A percentile compares a stretch with the other conserved stretches of the same genome.
phyloP scores from a whole-genome alignment of 2,329 filamentous ascomycete genomes.

The Nemania sp. region DNA sequence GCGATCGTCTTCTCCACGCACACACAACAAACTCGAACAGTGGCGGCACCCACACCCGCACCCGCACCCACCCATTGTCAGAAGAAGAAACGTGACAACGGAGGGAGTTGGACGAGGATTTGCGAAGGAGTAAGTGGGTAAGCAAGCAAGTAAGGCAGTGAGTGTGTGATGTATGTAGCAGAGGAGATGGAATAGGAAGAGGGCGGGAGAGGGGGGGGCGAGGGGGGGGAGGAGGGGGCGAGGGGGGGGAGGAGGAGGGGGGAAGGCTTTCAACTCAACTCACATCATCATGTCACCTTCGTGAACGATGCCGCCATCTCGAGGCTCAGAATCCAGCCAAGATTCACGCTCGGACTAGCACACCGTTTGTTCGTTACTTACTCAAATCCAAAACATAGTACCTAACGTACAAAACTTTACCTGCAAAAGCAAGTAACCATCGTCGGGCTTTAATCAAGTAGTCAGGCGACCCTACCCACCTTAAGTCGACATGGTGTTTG shows the following conservation, averaged over 20 bases:
- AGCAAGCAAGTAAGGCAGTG: too few relatives aligned
- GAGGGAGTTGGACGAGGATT: not conserved
- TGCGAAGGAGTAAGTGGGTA: not conserved
- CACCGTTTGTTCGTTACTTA: not conserved
- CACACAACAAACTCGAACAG: not conserved
- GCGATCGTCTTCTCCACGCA: not conserved
- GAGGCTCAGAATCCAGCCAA: not conserved
- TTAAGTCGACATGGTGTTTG: not conserved
- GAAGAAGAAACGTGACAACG: not conserved
- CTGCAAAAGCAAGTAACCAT: not conserved
- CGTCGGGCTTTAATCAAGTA: too few relatives aligned
- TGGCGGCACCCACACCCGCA: too few relatives aligned
- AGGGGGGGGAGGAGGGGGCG: not conserved
- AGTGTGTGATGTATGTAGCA: too few relatives aligned
- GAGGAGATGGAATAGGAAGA: too few relatives aligned
- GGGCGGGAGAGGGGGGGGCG: not conserved
- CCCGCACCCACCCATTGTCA: not conserved
- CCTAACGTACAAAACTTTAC: too few relatives aligned
- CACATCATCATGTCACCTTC: constrained; percentile 21
- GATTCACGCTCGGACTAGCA: constrained; percentile 9
- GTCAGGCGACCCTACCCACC: not conserved
- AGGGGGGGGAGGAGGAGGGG: not conserved
- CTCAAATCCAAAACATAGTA: too few relatives aligned
- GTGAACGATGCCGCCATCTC: constrained; percentile 7
- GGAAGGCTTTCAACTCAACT: constrained; percentile 4